phyloP scores from a whole-genome alignment of 768 basidiomycete species.

The Dioszegia hungarica region DNA sequence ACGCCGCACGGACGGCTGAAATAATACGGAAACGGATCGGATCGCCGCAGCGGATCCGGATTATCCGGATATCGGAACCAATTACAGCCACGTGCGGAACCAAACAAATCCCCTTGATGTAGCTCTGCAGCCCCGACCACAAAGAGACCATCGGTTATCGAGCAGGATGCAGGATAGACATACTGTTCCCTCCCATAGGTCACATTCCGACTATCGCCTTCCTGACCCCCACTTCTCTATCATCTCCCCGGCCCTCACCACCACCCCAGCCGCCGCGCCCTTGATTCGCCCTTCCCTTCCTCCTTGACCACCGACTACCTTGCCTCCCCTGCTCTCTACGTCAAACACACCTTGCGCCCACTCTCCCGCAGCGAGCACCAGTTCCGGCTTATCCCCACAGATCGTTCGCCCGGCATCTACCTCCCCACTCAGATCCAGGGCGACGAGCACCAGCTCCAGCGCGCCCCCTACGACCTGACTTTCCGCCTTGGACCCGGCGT shows the following conservation, averaged over 20 bases:
- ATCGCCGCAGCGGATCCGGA: not conserved
- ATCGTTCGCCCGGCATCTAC: conserved; percentile 72
- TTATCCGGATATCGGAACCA: no score
- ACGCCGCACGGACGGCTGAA: not conserved
- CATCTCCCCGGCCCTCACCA: conserved; percentile 73
- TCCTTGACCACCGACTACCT: conserved; percentile 62
- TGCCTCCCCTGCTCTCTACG: conserved; percentile 61
- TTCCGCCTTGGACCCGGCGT: conserved; percentile 53
- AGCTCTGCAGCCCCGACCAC: no score
- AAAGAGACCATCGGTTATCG: no score
- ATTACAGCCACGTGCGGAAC: no score
- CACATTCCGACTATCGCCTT: not conserved
- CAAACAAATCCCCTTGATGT: not conserved
- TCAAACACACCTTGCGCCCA: conserved; percentile 72
- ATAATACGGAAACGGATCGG: no score
- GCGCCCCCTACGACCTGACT: conserved; percentile 69
- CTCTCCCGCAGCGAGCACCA: conserved; percentile 68
- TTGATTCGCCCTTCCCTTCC: conserved; percentile 56
- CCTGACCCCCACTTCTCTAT: conserved; percentile 62
- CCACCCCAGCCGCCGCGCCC: conserved; percentile 70
- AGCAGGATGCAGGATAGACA: no score
- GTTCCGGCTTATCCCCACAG: conserved; percentile 66
- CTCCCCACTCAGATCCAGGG: conserved; percentile 69
- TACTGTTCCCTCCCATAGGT: no score
- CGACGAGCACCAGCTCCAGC: conserved; percentile 70